Percentiles rank a stretch among this genome's conserved stretches.
phyloP scores from a whole-genome alignment of 441 rosid species.

The Aleurites moluccanus region DNA sequence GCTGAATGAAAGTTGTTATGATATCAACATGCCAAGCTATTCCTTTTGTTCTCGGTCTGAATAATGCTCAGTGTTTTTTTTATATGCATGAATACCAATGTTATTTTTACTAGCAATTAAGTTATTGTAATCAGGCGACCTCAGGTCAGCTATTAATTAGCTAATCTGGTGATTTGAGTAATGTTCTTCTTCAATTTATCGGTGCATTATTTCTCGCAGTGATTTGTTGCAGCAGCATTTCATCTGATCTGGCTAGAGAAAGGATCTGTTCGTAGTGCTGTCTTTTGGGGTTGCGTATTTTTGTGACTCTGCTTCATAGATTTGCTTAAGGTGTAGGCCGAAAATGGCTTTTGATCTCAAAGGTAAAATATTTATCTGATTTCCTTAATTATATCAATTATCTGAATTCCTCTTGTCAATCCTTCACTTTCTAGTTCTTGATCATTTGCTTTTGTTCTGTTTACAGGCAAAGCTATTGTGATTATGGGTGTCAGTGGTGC shows the following conservation, averaged over 20 bases:
- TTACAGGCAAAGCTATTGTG: conserved; percentile 50
- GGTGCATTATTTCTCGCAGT: neutral
- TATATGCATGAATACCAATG: neutral
- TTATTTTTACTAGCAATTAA: neutral
- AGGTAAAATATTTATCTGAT: conserved; percentile 6
- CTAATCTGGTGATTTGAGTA: neutral
- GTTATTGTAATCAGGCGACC: neutral
- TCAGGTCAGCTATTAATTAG: neutral
- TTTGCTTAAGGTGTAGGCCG: conserved; percentile 1
- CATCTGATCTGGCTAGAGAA: neutral
- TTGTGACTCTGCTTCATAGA: neutral
- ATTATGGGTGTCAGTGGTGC: conserved; percentile 85
- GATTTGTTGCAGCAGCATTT: neutral
- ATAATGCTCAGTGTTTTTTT: neutral
- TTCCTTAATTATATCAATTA: no score
- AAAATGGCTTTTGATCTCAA: conserved; percentile 26
- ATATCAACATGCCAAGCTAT: neutral
- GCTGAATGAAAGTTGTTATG: neutral
- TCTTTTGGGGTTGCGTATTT: conserved; percentile 1
- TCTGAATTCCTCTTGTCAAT: neutral
- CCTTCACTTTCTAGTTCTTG: neutral
- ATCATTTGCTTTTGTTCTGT: neutral
- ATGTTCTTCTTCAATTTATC: neutral
- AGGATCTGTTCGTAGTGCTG: neutral
- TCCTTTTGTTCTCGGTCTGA: neutral